Evolutionary conservation across 1,284 basidiomycete genomes (phyloP), one percentile per base, ranked within the genome.

Genomic region (Violaceomyces palustris): DNA sequence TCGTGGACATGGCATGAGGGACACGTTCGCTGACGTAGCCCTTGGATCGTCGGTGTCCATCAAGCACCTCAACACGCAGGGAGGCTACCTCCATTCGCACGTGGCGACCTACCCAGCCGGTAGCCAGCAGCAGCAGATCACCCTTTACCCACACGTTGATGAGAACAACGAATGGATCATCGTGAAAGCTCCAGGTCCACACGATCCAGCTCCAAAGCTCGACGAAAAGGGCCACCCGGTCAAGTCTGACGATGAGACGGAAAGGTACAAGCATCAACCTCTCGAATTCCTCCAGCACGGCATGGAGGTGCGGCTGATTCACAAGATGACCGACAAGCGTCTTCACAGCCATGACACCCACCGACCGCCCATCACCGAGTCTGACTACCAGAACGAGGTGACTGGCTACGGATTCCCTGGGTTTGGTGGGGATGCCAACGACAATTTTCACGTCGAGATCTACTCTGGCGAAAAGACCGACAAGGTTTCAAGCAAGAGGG

Each of bases 341-440:
- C 80, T 98, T 4, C 94, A 98, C 77, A 91, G 88, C 36, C 94
- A 99, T 75, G 91, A 96, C 62, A 77, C 86, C 59, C 49, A 65
- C 46, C 85, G 93, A 28, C 88, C 94, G 3, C 91, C 92, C 12
- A 83, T 98, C n/a, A 91, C 88, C 35, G 93, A 98, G 48, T 90
- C 94, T 42, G 94, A 99, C 64, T 99, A 96, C 79, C 94, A 98
- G 78, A 93, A 97, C 69, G 94, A 99, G 74, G 92, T 97, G 0
- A 93, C 91, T 1, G 90, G 79, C 1, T 99, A 99, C 67, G 94
- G 94, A 3, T 85, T 88, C 77, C 77, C 83, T 1, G 85, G 83
- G n/a, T 94, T 85, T 15, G 64, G 74, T 0, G 90, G 89, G 12
- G 93, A 97, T 69, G 81, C 83, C 41, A 97, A 98, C 73, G 93